phyloP scores from a whole-genome alignment of 2,329 filamentous ascomycete species.

The Pseudogymnoascus sp. region DNA sequence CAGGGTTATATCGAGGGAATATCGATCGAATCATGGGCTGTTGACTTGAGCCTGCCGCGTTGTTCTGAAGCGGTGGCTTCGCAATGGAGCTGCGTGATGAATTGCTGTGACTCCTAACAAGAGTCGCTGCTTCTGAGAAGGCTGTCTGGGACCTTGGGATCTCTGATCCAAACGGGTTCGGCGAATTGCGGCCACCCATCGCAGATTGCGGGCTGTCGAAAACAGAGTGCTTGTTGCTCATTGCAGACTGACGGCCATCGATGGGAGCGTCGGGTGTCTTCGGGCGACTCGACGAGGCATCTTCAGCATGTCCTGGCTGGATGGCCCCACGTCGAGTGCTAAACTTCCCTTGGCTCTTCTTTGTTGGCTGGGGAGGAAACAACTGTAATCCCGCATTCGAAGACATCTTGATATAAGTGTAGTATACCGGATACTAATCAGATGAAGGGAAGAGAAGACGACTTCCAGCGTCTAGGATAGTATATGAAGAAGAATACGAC shows the following conservation, averaged over 20 bases:
- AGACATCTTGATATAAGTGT: conserved; percentile 15
- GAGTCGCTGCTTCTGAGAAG: conserved; percentile 41
- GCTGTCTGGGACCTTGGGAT: conserved; percentile 40
- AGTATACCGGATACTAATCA: conserved; percentile 18
- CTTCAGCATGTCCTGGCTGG: conserved; percentile 10
- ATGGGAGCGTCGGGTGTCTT: conserved; percentile 10
- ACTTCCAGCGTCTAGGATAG: background rate
- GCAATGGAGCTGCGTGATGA: conserved; percentile 48
- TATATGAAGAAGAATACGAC: background rate
- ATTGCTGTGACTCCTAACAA: conserved; percentile 41
- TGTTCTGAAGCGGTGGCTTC: conserved; percentile 38
- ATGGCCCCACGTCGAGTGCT: conserved; percentile 21
- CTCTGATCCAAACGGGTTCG: conserved; percentile 11
- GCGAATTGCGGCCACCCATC: conserved; percentile 15
- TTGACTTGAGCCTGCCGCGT: conserved; percentile 12
- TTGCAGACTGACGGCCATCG: conserved; percentile 15
- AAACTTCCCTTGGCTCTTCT: conserved; percentile 22
- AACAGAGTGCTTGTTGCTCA: background rate
- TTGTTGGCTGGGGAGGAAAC: conserved; percentile 27
- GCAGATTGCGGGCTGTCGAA: conserved; percentile 11
- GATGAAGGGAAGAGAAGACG: background rate
- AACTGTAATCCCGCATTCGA: conserved; percentile 25
- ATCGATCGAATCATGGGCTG: conserved; percentile 55
- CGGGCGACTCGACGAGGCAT: background rate
- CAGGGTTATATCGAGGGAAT: conserved; percentile 66